Conservation (phyloP, 139 green algal genomes). For the Nannochloris sp. region DNA sequence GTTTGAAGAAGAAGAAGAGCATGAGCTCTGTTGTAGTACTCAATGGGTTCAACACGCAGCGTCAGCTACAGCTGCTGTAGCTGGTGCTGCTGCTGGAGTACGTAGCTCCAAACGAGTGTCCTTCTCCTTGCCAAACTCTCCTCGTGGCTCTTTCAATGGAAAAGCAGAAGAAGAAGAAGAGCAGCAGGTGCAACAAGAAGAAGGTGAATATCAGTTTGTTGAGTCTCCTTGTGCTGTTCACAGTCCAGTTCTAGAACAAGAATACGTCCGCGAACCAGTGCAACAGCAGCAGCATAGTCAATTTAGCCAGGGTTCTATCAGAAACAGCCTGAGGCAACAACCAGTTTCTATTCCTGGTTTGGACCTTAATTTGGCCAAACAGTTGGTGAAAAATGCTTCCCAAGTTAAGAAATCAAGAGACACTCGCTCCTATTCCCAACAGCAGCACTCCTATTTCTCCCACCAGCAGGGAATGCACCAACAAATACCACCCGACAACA, state of each 20-base stretch:
- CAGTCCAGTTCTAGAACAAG: no score
- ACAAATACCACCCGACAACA: no score
- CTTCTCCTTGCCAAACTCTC: neutral
- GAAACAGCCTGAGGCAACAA: neutral
- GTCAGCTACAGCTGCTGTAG: neutral
- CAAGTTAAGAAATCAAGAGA: neutral
- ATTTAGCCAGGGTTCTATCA: neutral
- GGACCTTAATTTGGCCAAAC: neutral
- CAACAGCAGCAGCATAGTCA: neutral
- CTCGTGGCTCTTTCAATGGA: neutral
- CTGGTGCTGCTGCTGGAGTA: neutral
- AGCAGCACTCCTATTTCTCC: no score
- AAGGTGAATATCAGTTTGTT: neutral
- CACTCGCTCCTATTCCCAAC: no score
- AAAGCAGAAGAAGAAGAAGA: neutral
- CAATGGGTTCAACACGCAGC: neutral
- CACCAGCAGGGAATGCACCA: no score
- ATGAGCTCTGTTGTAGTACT: neutral
- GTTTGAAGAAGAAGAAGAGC: neutral
- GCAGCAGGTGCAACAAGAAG: neutral
- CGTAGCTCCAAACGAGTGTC: neutral
- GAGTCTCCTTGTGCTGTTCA: no score
- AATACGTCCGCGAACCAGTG: no score
- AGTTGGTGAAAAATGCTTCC: neutral
- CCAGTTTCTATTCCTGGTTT: neutral